A percentile compares a stretch with the other conserved stretches of the same genome.
phyloP scores from a whole-genome alignment of 2,329 filamentous ascomycete species.

The Cercospora brassicicola region DNA sequence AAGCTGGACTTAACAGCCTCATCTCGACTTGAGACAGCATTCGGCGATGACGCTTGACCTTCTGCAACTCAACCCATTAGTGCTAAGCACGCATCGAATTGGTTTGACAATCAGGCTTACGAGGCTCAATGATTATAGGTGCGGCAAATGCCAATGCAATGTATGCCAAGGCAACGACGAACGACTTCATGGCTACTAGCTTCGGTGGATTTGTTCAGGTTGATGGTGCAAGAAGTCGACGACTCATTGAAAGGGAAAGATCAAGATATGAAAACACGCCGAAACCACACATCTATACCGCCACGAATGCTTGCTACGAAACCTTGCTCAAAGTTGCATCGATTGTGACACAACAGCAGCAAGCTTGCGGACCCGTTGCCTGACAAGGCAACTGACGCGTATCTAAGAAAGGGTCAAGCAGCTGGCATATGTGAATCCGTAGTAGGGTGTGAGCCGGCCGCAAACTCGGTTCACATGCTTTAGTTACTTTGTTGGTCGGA shows the following conservation, averaged over 20 bases:
- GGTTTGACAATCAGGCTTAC: conserved; percentile 5
- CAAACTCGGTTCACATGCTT: neutral
- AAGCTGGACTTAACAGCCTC: conserved; percentile 12
- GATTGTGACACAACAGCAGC: neutral
- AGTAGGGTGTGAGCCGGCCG: neutral
- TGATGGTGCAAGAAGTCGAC: neutral
- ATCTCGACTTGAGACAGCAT: conserved; percentile 11
- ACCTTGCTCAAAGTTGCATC: conserved; percentile 2
- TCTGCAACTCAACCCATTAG: neutral
- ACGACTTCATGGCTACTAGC: conserved; percentile 12
- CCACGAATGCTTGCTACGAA: neutral
- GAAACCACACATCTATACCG: neutral
- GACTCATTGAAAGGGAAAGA: neutral
- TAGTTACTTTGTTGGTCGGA: neutral
- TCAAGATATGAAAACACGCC: neutral
- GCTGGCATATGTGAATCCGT: neutral
- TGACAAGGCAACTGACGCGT: neutral
- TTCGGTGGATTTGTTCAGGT: conserved; percentile 1
- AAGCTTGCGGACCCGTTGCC: neutral
- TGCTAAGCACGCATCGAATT: neutral
- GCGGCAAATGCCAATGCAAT: conserved; percentile 13
- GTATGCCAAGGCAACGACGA: conserved; percentile 10
- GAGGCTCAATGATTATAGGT: conserved; percentile 15
- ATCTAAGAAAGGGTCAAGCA: neutral
- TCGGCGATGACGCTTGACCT: conserved; percentile 3